Evolutionary conservation across 495 filamentous ascomycete genomes (phyloP).

Genomic region (Apiosordaria backusii): DNA sequence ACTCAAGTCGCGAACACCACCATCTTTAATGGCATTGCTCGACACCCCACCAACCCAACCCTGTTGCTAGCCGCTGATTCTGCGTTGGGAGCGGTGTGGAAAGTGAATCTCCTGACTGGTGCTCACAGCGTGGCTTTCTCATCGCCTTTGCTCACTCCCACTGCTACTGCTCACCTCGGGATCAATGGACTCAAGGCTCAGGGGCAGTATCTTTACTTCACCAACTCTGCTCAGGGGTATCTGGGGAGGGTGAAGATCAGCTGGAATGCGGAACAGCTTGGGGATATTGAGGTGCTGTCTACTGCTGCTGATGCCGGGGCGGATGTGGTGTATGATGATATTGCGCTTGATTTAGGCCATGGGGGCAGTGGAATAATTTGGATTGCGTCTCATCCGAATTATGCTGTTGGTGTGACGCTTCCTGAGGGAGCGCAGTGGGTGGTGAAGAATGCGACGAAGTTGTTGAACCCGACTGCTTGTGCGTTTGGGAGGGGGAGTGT

Average conservation of each 20-base stretch:
- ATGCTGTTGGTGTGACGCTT: constrained; percentile 14
- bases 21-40: constrained; percentile 38
- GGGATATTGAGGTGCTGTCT: constrained; percentile 14
- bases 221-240: constrained; percentile 37
- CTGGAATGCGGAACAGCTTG: constrained; percentile 23
- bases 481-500: constrained; percentile 19
- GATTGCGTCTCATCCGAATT: constrained; percentile 19
- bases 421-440: constrained; percentile 9
- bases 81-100: constrained; percentile 35
- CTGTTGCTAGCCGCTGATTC: constrained; percentile 37
- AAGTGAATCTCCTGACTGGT: constrained; percentile 27
- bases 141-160: constrained; percentile 16
- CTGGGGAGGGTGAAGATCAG: constrained; percentile 35
- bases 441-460: constrained; percentile 9
- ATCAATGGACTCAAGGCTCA: constrained; percentile 42
- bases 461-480: constrained; percentile 22
- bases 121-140: constrained; percentile 21
- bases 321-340: constrained; percentile 23
- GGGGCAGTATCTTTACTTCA: constrained; percentile 38
- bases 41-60: constrained; percentile 18
- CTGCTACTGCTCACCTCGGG: constrained; percentile 32
- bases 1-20: constrained; percentile 33
- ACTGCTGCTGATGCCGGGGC: constrained; percentile 11
- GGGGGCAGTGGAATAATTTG: constrained; percentile 2
- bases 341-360: constrained; percentile 11